Conservation (phyloP, 2,329 filamentous ascomycete species). For the Curvularia verruculosa region DNA sequence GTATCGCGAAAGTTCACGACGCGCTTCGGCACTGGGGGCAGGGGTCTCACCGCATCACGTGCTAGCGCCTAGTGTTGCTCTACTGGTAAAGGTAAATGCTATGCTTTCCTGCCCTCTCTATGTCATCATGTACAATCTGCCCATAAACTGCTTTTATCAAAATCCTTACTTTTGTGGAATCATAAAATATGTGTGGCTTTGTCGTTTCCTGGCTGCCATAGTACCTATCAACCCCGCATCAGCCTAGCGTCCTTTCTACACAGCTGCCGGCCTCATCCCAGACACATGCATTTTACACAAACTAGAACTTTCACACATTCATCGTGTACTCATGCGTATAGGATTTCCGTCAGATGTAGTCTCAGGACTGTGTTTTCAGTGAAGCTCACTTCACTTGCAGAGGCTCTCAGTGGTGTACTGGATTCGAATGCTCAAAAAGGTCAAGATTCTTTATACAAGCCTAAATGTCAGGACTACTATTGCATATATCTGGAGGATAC, state of each 20-base stretch:
- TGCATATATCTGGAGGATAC: background rate
- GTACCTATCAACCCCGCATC: background rate
- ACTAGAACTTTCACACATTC: background rate
- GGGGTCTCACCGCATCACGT: slow-evolving; percentile 39
- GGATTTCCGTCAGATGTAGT: background rate
- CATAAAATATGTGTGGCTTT: background rate
- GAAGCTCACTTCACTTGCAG: background rate
- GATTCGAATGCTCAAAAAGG: background rate
- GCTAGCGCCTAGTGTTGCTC: slow-evolving; percentile 10
- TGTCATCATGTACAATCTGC: background rate
- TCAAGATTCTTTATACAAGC: slow-evolving; percentile 18
- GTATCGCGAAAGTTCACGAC: slow-evolving; percentile 42
- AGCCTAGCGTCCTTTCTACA: background rate
- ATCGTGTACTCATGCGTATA: background rate
- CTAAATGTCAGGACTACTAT: slow-evolving; percentile 19
- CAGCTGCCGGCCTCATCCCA: background rate
- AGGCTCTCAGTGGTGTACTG: background rate
- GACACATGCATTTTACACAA: background rate
- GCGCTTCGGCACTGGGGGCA: slow-evolving; percentile 34
- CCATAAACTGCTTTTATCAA: background rate
- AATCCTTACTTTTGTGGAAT: background rate
- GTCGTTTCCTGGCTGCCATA: background rate
- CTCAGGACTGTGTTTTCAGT: background rate
- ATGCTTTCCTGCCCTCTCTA: background rate
- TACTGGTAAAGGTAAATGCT: background rate